Evolutionary conservation across 2,329 filamentous ascomycete genomes (phyloP).

Genomic region (Trichoderma sp.): DNA sequence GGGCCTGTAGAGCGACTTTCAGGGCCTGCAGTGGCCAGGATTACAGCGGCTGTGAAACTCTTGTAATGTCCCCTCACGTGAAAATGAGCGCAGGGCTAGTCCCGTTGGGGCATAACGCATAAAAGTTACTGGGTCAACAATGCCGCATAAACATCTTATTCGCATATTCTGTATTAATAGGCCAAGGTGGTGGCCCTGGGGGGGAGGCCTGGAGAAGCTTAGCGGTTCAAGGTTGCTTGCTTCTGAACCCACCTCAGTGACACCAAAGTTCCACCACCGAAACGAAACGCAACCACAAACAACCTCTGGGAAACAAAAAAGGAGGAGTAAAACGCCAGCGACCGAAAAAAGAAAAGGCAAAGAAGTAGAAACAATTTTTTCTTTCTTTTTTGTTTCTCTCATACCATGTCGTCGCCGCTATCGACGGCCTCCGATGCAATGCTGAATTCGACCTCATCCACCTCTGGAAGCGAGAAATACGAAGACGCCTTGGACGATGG

Average conservation of each 20-base stretch:
- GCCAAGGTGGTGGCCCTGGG: conserved; percentile 5
- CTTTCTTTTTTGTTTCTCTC: neutral
- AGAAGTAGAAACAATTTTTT: neutral
- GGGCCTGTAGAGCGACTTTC: neutral
- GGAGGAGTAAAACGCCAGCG: neutral
- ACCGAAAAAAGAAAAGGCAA: neutral
- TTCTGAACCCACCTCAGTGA: neutral
- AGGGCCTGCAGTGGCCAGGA: neutral
- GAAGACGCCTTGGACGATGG: conserved; percentile 42
- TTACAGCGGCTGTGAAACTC: conserved; percentile 16
- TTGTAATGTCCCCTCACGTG: conserved; percentile 21
- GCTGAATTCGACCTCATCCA: conserved; percentile 45
- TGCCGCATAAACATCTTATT: conserved; percentile 22
- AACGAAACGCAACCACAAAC: conserved; percentile 6
- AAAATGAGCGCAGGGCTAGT: conserved; percentile 22
- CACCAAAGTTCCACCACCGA: neutral
- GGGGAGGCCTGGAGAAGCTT: neutral
- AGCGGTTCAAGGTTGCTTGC: neutral
- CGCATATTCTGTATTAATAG: conserved; percentile 9
- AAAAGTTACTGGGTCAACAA: conserved; percentile 26
- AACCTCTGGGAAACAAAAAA: neutral
- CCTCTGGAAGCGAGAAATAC: conserved; percentile 37
- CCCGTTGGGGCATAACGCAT: neutral
- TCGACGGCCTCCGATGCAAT: conserved; percentile 45
- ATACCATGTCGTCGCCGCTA: conserved; percentile 47